Evolutionary conservation across 1,139 yeast genomes (phyloP).

Genomic region (Geotrichum reessii): DNA sequence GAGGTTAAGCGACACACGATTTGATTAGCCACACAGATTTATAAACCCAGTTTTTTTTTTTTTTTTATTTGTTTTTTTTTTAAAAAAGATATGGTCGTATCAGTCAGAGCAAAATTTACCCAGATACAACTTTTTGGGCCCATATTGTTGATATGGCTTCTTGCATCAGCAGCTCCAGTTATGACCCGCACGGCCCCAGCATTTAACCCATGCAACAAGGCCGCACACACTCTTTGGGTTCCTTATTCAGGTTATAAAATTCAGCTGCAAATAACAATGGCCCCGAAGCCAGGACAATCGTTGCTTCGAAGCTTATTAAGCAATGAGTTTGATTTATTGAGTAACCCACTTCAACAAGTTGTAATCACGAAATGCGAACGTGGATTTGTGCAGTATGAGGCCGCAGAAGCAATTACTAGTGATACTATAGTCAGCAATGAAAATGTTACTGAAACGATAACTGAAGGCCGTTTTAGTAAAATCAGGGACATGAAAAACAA

Average conservation of each 20-base stretch:
- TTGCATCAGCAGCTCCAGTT: neutral
- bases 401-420: neutral
- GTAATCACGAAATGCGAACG: conserved; percentile 12
- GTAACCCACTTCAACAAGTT: neutral
- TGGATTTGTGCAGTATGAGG: conserved; percentile 10
- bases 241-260: conserved; percentile 59
- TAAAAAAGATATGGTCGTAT: no score
- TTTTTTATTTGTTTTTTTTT: no score
- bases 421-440: neutral
- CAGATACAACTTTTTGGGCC: no score
- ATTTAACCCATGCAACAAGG: conserved; percentile 37
- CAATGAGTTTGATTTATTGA: neutral
- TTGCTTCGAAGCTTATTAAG: neutral
- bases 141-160: neutral
- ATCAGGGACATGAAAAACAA: neutral
- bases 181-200: neutral
- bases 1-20: no score
- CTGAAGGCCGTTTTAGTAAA: neutral
- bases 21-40: no score
- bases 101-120: neutral
- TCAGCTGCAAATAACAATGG: conserved; percentile 34
- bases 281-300: conserved; percentile 3
- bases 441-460: no score
- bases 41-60: no score
- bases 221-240: conserved; percentile 24